Evolutionary conservation across 2,329 filamentous ascomycete genomes (phyloP).

Genomic region (Fusarium kyushuense): DNA sequence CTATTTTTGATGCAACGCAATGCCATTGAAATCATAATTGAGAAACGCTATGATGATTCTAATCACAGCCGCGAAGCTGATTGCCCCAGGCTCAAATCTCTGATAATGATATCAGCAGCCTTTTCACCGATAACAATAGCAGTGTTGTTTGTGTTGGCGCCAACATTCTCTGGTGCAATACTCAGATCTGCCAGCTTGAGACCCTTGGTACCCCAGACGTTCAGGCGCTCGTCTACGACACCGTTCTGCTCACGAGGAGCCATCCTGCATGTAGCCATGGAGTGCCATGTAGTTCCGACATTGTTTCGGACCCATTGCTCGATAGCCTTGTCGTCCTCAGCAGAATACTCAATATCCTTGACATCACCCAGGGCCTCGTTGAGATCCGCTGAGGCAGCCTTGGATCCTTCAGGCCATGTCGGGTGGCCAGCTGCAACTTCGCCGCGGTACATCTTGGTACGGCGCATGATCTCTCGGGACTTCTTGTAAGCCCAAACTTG

Average conservation of each 20-base stretch:
- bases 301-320: constrained; percentile 58
- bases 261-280: constrained; percentile 62
- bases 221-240: constrained; percentile 53
- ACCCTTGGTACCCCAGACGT: constrained; percentile 57
- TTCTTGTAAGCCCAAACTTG: constrained; percentile 75
- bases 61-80: background rate
- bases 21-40: background rate
- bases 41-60: background rate
- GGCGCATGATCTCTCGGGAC: constrained; percentile 70
- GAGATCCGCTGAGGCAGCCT: constrained; percentile 60
- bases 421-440: constrained; percentile 60
- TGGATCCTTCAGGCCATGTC: constrained; percentile 56
- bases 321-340: constrained; percentile 64
- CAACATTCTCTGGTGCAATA: constrained; percentile 56
- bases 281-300: constrained; percentile 60
- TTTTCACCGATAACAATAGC: constrained; percentile 63
- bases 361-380: constrained; percentile 53
- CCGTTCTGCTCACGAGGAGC: constrained; percentile 55
- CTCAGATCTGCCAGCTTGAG: constrained; percentile 59
- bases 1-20: background rate
- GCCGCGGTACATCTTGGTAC: constrained; percentile 66
- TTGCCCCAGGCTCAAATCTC: constrained; percentile 48
- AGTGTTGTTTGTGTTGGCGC: constrained; percentile 62
- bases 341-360: constrained; percentile 60
- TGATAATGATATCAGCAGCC: constrained; percentile 57